phyloP scores from a whole-genome alignment of 2,329 filamentous ascomycete genomes.

The Cryphonectria japonica region DNA sequence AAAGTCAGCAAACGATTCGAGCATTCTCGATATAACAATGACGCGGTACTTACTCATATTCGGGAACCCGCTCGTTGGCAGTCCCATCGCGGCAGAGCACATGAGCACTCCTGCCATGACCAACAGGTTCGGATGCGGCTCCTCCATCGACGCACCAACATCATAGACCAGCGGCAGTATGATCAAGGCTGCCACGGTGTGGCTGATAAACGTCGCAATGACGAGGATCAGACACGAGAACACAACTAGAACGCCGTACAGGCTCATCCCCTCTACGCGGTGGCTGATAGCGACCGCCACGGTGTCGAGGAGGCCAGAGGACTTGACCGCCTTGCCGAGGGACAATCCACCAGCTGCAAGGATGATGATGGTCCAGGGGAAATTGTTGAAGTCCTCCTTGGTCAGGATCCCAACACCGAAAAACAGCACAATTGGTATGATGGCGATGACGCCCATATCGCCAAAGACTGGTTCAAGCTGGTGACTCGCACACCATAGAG shows the following conservation, averaged over 20 bases:
- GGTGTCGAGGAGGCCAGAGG: constrained; percentile 87
- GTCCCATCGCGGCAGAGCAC: constrained; percentile 96
- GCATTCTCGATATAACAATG: constrained; percentile 4
- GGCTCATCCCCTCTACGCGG: constrained; percentile 73
- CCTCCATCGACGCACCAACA: constrained; percentile 81
- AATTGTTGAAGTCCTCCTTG: constrained; percentile 99
- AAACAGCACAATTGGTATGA: constrained; percentile 93
- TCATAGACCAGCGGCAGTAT: constrained; percentile 88
- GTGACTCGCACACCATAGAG: constrained; percentile 90
- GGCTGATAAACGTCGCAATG: constrained; percentile 95
- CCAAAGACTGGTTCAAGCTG: constrained; percentile 87
- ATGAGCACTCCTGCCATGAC: constrained; percentile 96
- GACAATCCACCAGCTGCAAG: constrained; percentile 91
- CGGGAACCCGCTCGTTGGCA: constrained; percentile 95
- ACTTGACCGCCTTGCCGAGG: constrained; percentile 91
- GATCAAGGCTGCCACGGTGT: constrained; percentile 94
- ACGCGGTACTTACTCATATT: constrained; percentile 92
- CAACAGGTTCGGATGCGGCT: constrained; percentile 90
- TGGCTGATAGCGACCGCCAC: constrained; percentile 78
- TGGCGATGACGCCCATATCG: constrained; percentile 97
- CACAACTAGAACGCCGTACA: constrained; percentile 85
- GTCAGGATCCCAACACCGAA: constrained; percentile 95
- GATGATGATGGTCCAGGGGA: constrained; percentile 99
- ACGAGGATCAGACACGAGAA: constrained; percentile 85
- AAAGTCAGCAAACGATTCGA: constrained; percentile 16